Base-by-base conservation (phyloP, 805 yeast genomes). In the Ogataea corticis region DNA sequence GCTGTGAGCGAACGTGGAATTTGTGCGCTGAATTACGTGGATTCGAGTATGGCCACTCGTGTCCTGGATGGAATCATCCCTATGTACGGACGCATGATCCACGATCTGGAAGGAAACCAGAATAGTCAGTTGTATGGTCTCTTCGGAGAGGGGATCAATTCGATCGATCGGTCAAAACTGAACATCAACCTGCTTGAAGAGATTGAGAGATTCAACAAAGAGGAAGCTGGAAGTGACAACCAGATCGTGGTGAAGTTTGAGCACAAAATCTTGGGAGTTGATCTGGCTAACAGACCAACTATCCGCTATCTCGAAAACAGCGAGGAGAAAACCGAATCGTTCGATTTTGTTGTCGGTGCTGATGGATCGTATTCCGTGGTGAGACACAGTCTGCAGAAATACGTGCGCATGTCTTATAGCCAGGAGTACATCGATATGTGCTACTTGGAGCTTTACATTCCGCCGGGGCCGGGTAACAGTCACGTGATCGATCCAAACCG, bases 41-140 rank as follows among this genome's bases (percentile, higher is more conserved):
- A 85, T 59, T 61, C 67, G 0, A 73, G 68, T 12, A 71, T 89
- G 71, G 80, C 85, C 11, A 63, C 68, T 0, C 59, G 81, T 19
- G 73, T 89, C 2, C 58, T 85, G 49, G 66, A 70, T 27, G 77
- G 78, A 33, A 77, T 87, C 18, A 84, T 87, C 19, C 97, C 97
- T 2, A 87, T 91, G 92, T 68, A 77, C 33, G 97, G 96, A 2
- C 72, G 97, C 34, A 89, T 90, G 97, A 82, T 91, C 46, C 97
- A 91, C 63, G 84, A 83, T 51, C 40, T 66, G 12, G 56, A 71
- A 11, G 96, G 95, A 0, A 63, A 66, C 16, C 83, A 81, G 60
- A 81, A 76, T 51, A 71, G 85, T 25, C 96, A 90, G 58, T 54
- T 70, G 36, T 91, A 91, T 63, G 97, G 96, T 4, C 68, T 88